phyloP scores from a whole-genome alignment of 2,329 filamentous ascomycete species.

The Venturia pyrina region DNA sequence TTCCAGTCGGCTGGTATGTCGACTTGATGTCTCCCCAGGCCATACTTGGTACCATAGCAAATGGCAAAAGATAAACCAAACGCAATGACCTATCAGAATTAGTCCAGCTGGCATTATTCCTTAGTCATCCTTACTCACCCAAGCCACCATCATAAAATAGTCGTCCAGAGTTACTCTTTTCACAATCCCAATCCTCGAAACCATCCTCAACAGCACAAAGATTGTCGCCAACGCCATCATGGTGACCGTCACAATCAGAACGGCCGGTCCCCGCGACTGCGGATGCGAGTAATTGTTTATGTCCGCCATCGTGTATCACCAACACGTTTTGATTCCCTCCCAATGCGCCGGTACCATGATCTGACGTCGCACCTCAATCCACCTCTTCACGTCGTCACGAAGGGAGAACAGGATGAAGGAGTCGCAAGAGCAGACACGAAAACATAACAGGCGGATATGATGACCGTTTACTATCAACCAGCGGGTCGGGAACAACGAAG shows the following conservation, averaged over 20 bases:
- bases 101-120: not conserved
- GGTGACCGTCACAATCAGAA: slow-evolving; percentile 60
- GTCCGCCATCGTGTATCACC: slow-evolving; percentile 7
- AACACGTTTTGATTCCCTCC: not conserved
- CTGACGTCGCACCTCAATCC: not conserved
- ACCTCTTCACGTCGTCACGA: not conserved
- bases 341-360: not conserved
- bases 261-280: slow-evolving; percentile 43
- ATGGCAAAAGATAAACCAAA: slow-evolving; percentile 60
- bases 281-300: not conserved
- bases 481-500: not conserved
- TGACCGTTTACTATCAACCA: not conserved
- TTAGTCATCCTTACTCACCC: slow-evolving; percentile 37
- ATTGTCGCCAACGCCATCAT: slow-evolving; percentile 60
- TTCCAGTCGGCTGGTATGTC: slow-evolving; percentile 46
- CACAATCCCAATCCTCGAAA: slow-evolving; percentile 65
- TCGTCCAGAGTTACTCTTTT: slow-evolving; percentile 66
- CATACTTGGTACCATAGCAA: slow-evolving; percentile 51
- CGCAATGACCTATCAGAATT: slow-evolving; percentile 37
- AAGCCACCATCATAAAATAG: slow-evolving; percentile 69
- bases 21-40: slow-evolving; percentile 57
- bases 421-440: not conserved
- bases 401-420: not conserved
- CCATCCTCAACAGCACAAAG: slow-evolving; percentile 65
- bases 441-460: not conserved